Percentiles rank a stretch among this genome's conserved stretches.
Evolutionary conservation across 805 yeast genomes (phyloP).

Genomic region (Clavispora carvajalis): DNA sequence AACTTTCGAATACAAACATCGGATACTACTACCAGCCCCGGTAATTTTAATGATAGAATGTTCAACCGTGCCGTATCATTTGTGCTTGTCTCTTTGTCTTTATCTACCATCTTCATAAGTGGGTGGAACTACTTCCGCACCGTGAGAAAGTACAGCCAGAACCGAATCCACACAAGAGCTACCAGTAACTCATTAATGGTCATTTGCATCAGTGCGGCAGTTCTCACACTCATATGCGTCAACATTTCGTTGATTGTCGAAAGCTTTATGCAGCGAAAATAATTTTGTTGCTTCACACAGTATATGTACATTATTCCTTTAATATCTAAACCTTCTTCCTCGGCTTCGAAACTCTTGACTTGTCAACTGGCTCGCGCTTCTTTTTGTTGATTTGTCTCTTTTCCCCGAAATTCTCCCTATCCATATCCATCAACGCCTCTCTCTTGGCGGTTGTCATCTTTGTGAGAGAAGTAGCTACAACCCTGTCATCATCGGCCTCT

Average conservation of each 20-base stretch:
- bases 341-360: background rate
- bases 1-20: slow-evolving; percentile 41
- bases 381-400: slow-evolving; percentile 47
- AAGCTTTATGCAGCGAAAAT: slow-evolving; percentile 2
- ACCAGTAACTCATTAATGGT: slow-evolving; percentile 26
- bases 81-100: slow-evolving; percentile 32
- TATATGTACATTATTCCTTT: background rate
- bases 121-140: slow-evolving; percentile 40
- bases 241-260: slow-evolving; percentile 25
- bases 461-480: slow-evolving; percentile 67
- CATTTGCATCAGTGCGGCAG: slow-evolving; percentile 27
- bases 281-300: background rate
- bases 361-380: slow-evolving; percentile 20
- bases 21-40: slow-evolving; percentile 1
- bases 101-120: slow-evolving; percentile 33
- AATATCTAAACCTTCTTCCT: background rate
- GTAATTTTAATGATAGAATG: slow-evolving; percentile 1
- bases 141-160: slow-evolving; percentile 38
- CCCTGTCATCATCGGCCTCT: slow-evolving; percentile 66
- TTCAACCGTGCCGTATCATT: slow-evolving; percentile 23
- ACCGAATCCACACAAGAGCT: slow-evolving; percentile 35
- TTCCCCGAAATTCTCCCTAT: slow-evolving; percentile 83
- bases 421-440: slow-evolving; percentile 92
- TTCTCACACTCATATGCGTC: slow-evolving; percentile 31
- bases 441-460: slow-evolving; percentile 77